Evolutionary conservation across 2,329 filamentous ascomycete species (phyloP), one percentile per base, ranked within the genome.

Genomic region (Sporothrix curviconia): DNA sequence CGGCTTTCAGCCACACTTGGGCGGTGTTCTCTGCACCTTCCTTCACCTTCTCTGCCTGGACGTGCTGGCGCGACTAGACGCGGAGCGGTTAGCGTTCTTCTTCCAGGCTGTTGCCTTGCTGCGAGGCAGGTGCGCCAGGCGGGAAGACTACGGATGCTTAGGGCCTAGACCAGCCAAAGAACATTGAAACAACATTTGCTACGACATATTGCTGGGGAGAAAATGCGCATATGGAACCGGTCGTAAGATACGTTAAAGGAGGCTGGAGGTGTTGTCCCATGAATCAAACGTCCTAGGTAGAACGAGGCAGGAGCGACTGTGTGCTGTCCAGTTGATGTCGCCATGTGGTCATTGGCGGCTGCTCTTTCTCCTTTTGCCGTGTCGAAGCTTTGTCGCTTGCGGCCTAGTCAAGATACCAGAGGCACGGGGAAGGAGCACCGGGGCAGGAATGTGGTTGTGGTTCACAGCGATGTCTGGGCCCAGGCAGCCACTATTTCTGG

Each of bases 321-420:
- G 4, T 22, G 40, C 32, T 43, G 51, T 22, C 36, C 58, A 56
- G 25, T 59, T 59, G 58, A 59, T 54, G 52, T 59, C 51, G 54
- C 57, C 57, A 58, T 61, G 60, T 61, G 60, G 60, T 56, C 57
- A n/a, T n/a, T n/a, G 47, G 43, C 28, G n/a, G 44, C 14, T 14
- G 56, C 24, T 12, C 11, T 28, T 37, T 34, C 17, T 22, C 12
- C 14, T 39, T 43, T 52, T 43, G 46, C 14, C 37, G 30, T 17
- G 14, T 30, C 44, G 36, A 17, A 11, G 9, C 43, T 55, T 42
- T 8, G 25, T 42, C 30, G 40, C 28, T 42, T 47, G 46, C 44
- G 49, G 34, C 47, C 25, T 56, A 55, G 39, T 34, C 14, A 1
- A 11, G 19, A 24, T 15, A 24, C 6, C 25, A 15, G 36, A 53